Conservation (phyloP, 768 basidiomycete genomes). For the Butyriboletus loyo region DNA sequence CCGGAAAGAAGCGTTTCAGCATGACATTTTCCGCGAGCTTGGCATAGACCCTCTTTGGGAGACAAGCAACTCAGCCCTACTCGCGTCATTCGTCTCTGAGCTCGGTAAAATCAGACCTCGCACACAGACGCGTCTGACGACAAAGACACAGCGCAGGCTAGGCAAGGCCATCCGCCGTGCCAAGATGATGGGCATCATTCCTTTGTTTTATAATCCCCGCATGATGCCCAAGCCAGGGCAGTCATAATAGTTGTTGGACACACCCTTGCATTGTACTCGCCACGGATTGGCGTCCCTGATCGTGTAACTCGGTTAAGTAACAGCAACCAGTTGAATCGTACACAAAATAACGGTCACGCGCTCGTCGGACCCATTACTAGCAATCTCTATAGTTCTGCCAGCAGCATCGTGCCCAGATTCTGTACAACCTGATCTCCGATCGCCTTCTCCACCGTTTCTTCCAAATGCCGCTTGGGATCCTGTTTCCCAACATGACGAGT, state of each 20-base stretch:
- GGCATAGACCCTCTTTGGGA: slow-evolving; percentile 72
- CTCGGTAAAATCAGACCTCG: slow-evolving; percentile 83
- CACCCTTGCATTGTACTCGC: background rate
- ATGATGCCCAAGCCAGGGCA: slow-evolving; percentile 22
- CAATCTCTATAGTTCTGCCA: slow-evolving; percentile 73
- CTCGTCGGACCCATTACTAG: background rate
- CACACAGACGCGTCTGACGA: slow-evolving; percentile 66
- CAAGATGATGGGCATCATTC: slow-evolving; percentile 88
- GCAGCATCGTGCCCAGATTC: slow-evolving; percentile 90
- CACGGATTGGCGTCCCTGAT: slow-evolving; percentile 11
- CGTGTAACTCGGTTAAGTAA: background rate
- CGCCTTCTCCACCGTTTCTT: slow-evolving; percentile 95
- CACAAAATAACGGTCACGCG: background rate
- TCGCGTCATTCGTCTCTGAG: slow-evolving; percentile 58
- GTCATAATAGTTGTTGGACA: background rate
- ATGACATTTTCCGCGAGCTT: slow-evolving; percentile 71
- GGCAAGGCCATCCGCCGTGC: slow-evolving; percentile 86
- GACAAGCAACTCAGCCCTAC: slow-evolving; percentile 55
- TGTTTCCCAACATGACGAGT: slow-evolving; percentile 97
- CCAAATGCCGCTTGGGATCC: slow-evolving; percentile 96
- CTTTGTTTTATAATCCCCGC: slow-evolving; percentile 38
- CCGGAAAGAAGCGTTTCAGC: slow-evolving; percentile 47
- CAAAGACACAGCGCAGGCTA: slow-evolving; percentile 72
- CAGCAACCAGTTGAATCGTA: background rate
- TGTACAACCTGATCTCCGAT: slow-evolving; percentile 98